A percentile compares a stretch with the other conserved stretches of the same genome.
Evolutionary conservation across 2,329 filamentous ascomycete genomes (phyloP).

Genomic region (Nemania serpens): DNA sequence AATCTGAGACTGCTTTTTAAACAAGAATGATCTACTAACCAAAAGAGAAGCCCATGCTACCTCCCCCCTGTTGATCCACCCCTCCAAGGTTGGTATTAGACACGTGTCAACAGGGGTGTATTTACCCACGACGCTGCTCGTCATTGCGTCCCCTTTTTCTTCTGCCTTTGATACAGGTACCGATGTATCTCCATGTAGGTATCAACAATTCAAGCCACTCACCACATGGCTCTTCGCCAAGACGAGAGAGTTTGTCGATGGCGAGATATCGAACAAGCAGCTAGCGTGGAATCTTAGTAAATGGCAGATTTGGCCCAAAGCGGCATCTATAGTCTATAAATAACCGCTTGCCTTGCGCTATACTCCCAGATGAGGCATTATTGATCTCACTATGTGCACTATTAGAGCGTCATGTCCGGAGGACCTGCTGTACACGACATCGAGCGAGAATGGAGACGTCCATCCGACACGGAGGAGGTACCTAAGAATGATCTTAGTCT

Average conservation of each 20-base stretch:
- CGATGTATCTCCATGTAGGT: not conserved
- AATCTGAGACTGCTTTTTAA: no score
- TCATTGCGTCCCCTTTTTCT: not conserved
- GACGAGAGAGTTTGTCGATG: not conserved
- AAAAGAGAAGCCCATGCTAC: conserved; percentile 11
- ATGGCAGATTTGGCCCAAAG: conserved; percentile 13
- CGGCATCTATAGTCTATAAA: conserved; percentile 22
- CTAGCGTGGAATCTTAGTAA: conserved; percentile 14
- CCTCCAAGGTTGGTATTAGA: conserved; percentile 1
- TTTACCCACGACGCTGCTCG: conserved; percentile 1
- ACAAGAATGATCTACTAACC: conserved; percentile 7
- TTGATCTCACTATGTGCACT: conserved; percentile 15
- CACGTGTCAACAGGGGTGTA: conserved; percentile 29
- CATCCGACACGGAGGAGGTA: conserved; percentile 1
- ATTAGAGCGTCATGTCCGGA: conserved; percentile 7
- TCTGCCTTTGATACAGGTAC: not conserved
- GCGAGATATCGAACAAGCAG: conserved; percentile 2
- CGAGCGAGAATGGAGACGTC: conserved; percentile 1
- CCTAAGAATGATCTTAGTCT: not conserved
- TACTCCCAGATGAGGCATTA: conserved; percentile 21
- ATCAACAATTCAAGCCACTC: not conserved
- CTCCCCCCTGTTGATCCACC: conserved; percentile 5
- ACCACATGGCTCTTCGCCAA: conserved; percentile 13
- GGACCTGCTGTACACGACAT: not conserved
- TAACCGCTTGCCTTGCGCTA: conserved; percentile 15